These are phyloP conservation scores for Cymbopogon flexuosus DNA, from an alignment of 202 grass and related monocot genomes.

Conservation along the genomic window DNA sequence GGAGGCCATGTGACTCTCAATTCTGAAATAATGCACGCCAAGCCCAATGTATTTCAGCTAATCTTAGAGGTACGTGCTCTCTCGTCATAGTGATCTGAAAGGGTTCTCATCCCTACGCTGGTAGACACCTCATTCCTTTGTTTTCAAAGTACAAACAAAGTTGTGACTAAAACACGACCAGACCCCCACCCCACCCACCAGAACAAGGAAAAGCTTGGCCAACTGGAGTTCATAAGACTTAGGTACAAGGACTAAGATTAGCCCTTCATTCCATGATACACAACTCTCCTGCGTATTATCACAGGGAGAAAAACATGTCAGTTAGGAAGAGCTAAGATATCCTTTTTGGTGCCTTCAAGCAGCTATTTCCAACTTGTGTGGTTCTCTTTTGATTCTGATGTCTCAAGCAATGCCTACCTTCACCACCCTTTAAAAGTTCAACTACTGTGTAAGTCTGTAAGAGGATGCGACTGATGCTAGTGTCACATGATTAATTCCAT, in stretches of 20 bases:
- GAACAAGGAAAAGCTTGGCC: neutral
- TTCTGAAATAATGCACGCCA: neutral
- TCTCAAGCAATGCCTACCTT: slow-evolving; percentile 22
- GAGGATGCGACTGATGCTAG: slow-evolving; percentile 19
- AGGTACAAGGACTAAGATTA: neutral
- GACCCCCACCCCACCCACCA: neutral
- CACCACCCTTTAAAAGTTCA: slow-evolving; percentile 9
- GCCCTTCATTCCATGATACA: slow-evolving; percentile 9
- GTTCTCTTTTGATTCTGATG: slow-evolving; percentile 20
- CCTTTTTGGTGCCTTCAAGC: slow-evolving; percentile 29
- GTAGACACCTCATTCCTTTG: neutral
- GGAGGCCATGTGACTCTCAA: slow-evolving; percentile 16
- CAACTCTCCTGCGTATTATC: neutral
- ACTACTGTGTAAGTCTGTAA: neutral
- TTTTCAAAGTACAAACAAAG: slow-evolving; percentile 11
- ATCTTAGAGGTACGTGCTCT: too few relatives aligned
- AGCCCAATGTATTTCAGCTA: neutral
- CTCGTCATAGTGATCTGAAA: neutral
- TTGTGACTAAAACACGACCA: neutral
- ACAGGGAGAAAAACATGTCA: neutral
- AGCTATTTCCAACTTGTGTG: slow-evolving; percentile 30
- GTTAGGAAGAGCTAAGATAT: slow-evolving; percentile 26
- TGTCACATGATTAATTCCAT: slow-evolving; percentile 12
- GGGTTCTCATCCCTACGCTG: neutral
- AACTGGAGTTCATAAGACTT: neutral